Evolutionary conservation across 176 grass and related monocot species (phyloP), one percentile per base, ranked within the genome.

Genomic region (Triticum monococcum): DNA sequence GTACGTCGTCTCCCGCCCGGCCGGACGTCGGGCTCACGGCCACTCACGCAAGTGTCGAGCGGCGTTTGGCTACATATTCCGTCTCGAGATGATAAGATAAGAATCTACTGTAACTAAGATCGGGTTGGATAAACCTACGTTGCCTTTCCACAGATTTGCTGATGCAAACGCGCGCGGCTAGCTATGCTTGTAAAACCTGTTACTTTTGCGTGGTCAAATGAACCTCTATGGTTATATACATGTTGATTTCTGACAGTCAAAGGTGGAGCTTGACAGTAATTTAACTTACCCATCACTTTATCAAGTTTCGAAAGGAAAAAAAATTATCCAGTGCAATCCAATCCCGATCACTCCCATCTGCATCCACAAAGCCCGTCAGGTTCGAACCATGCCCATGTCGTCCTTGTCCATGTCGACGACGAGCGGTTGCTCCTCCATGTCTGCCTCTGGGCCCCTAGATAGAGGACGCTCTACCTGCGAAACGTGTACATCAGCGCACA

Each of bases 11-110:
- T 6, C 52, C 52, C 17, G 14, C 7, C 52, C 17, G 52, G 54
- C 41, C 72, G 77, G 77, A 17, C 56, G 56, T 0, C 4, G 52
- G 62, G 52, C 30, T 24, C 24, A 10, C 1, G 45, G 72, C 3
- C 16, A 14, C 10, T 7, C 26, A 32, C 4, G 68, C 83, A 85
- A 43, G 70, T 89, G 83, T 69, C 36, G 36, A 68, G 62, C 61
- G 8, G 18, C 3, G 88, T 85, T 48, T 85, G 77, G 33, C 33
- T 35, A 35, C 33, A 35, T 35, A 35, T 35, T 35, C 33, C 33
- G 33, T 22, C 18, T 56, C 17, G 52, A 20, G 52, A 56, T 56
- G 52, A 56, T 56, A 20, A 56, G 72, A 28, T 30, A 31, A 3
- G 3, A 17, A 10, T 5, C 46, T 8, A n/a, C n/a, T n/a, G n/a